These are phyloP conservation scores for Medakamo hakoo DNA, from an alignment of 139 green algal species.

Conservation along the genomic window DNA sequence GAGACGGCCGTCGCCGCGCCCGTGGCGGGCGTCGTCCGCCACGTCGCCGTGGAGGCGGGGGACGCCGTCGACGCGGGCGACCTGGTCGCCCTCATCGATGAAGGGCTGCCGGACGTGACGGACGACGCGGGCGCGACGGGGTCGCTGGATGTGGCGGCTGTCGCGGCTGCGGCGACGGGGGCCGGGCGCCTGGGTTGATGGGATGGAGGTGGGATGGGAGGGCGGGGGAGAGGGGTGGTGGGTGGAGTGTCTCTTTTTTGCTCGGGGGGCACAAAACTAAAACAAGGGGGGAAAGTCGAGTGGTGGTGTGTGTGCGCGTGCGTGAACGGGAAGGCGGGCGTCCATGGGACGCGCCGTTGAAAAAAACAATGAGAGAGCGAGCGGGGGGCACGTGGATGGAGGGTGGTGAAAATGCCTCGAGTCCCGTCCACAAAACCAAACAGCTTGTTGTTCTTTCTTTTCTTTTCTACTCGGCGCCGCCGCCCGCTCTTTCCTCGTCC, in stretches of 20 bases:
- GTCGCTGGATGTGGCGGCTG: no score
- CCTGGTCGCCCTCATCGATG: constrained; percentile 49
- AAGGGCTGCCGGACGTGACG: neutral
- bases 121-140: neutral
- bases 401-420: neutral
- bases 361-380: neutral
- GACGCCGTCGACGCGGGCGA: constrained; percentile 55
- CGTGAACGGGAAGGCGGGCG: no score
- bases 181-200: neutral
- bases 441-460: neutral
- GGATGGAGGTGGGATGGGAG: neutral
- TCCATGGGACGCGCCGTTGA: no score
- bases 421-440: neutral
- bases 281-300: no score
- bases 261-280: neutral
- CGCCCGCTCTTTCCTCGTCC: neutral
- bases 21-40: constrained; percentile 34
- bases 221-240: neutral
- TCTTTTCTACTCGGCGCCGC: neutral
- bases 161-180: no score
- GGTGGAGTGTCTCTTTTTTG: neutral
- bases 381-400: neutral
- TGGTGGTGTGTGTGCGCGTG: no score
- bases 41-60: constrained; percentile 54
- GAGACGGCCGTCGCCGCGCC: constrained; percentile 77